Evolutionary conservation across 2,329 filamentous ascomycete genomes (phyloP).

Genomic region (Pseudogymnoascus sp.): DNA sequence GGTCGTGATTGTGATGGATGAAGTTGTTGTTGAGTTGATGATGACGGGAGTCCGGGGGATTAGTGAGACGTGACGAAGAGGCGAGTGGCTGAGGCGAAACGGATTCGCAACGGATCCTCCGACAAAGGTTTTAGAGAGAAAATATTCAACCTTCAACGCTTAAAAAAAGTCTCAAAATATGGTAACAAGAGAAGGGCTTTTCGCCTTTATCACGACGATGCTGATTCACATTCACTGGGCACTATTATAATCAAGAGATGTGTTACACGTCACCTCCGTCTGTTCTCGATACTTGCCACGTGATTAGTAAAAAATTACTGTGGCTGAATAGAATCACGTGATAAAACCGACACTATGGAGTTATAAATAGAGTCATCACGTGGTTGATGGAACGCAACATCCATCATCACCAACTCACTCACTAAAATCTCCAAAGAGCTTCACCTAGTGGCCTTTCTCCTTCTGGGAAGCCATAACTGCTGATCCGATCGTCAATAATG

Average conservation of each 20-base stretch:
- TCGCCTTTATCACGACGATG: not conserved
- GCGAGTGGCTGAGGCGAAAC: slow-evolving; percentile 7
- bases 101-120: slow-evolving; percentile 4
- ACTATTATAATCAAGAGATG: not conserved
- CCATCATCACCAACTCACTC: not conserved
- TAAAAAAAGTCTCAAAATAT: not conserved
- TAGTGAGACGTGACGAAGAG: slow-evolving; percentile 6
- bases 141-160: not conserved
- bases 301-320: not conserved
- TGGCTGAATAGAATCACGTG: not conserved
- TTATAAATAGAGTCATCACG: not conserved
- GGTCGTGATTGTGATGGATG: not conserved
- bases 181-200: not conserved
- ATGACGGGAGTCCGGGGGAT: not conserved
- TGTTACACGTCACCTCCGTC: not conserved
- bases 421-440: not conserved
- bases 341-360: too few species aligned
- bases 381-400: not conserved
- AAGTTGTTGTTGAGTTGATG: slow-evolving; percentile 1
- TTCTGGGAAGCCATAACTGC: not conserved
- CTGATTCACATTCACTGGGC: not conserved
- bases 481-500: not conserved
- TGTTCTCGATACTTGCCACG: not conserved
- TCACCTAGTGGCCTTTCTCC: not conserved
- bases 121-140: not conserved